Percentiles rank a stretch among this genome's conserved stretches.
These are phyloP conservation scores for Bipolaris sorokiniana DNA, from an alignment of 2,329 filamentous ascomycete genomes.

Conservation along the genomic window DNA sequence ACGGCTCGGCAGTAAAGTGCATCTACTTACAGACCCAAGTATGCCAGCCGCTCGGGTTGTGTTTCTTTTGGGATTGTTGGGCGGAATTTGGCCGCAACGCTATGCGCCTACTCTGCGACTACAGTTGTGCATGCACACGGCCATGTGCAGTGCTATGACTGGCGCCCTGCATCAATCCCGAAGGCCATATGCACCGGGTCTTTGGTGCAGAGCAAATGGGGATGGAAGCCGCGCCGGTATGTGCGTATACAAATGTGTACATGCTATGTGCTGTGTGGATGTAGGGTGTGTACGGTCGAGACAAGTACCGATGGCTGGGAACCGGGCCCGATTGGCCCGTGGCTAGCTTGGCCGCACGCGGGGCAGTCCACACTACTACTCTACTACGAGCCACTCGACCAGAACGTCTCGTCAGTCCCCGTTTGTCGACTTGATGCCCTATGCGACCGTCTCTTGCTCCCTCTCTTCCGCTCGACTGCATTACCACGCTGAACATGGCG, in stretches of 20 bases:
- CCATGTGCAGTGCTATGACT: not conserved
- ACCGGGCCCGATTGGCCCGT: not conserved
- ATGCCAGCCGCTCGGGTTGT: no score
- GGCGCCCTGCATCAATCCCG: conserved; percentile 6
- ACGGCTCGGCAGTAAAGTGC: no score
- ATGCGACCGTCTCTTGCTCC: not conserved
- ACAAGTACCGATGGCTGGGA: not conserved
- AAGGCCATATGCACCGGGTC: not conserved
- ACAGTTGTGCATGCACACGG: no score
- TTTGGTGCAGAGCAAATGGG: not conserved
- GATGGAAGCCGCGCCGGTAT: not conserved
- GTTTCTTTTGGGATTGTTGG: no score
- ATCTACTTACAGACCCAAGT: no score
- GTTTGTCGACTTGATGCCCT: not conserved
- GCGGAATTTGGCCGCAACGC: no score
- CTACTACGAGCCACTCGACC: conserved; percentile 1
- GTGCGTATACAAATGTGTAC: not conserved
- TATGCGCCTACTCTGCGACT: no score
- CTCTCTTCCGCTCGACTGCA: not conserved
- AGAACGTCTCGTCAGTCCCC: not conserved
- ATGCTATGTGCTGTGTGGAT: not conserved
- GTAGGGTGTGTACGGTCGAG: not conserved
- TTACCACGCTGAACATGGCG: not conserved
- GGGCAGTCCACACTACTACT: not conserved
- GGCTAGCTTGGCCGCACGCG: conserved; percentile 11